Conservation (phyloP, 495 filamentous ascomycete species). For the Talaromyces borbonicus region DNA sequence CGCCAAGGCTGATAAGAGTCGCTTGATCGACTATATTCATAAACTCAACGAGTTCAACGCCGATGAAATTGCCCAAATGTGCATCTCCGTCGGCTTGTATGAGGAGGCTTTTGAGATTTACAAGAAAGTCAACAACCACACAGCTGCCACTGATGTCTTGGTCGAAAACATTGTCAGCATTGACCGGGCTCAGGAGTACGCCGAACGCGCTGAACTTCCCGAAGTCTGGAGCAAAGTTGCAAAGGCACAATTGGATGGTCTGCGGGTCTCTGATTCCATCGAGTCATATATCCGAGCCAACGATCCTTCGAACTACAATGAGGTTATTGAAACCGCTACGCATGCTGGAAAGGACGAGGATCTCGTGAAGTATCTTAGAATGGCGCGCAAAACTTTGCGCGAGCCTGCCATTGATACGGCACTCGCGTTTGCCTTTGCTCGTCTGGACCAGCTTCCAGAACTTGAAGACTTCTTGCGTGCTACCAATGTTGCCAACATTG, state of each 20-base stretch:
- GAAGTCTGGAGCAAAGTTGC: slow-evolving; percentile 99
- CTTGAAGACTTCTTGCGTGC: slow-evolving; percentile 93
- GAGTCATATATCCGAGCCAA: slow-evolving; percentile 94
- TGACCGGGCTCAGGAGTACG: slow-evolving; percentile 92
- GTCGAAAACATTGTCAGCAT: slow-evolving; percentile 98
- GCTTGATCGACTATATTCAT: slow-evolving; percentile 96
- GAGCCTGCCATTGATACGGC: slow-evolving; percentile 91
- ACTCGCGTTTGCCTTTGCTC: slow-evolving; percentile 86
- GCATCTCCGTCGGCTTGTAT: slow-evolving; percentile 86
- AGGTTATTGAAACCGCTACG: slow-evolving; percentile 94
- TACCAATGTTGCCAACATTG: slow-evolving; percentile 90
- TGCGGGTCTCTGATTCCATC: slow-evolving; percentile 85
- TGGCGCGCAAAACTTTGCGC: slow-evolving; percentile 93
- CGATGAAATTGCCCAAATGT: slow-evolving; percentile 85
- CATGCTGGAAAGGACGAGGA: slow-evolving; percentile 98
- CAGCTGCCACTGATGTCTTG: slow-evolving; percentile 79
- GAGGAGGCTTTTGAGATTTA: slow-evolving; percentile 98
- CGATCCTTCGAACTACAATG: slow-evolving; percentile 85
- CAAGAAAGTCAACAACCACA: slow-evolving; percentile 91
- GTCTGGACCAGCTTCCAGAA: slow-evolving; percentile 82
- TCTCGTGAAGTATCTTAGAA: slow-evolving; percentile 89
- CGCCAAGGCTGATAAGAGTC: slow-evolving; percentile 89
- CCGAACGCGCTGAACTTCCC: slow-evolving; percentile 87
- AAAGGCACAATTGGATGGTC: slow-evolving; percentile 95
- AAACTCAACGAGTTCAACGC: slow-evolving; percentile 80